phyloP scores from a whole-genome alignment of 805 yeast species.

The Barnettozyma californica region DNA sequence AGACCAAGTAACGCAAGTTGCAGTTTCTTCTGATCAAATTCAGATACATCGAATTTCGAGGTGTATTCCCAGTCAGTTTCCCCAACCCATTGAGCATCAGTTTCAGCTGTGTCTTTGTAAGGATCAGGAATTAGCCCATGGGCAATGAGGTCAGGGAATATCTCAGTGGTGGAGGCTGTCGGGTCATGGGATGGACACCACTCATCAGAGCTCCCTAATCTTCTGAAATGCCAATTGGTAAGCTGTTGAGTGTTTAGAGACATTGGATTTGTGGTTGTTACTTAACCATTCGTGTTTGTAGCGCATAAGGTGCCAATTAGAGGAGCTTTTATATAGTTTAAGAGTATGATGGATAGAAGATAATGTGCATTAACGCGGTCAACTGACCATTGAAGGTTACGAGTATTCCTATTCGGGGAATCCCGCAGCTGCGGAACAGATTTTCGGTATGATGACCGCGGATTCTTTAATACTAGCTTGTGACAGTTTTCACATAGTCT shows the following conservation, averaged over 20 bases:
- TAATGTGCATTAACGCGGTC: too few species aligned
- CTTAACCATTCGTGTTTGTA: background rate
- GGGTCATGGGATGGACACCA: slow-evolving; percentile 12
- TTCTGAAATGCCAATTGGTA: slow-evolving; percentile 12
- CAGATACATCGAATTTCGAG: slow-evolving; percentile 25
- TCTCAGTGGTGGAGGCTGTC: slow-evolving; percentile 26
- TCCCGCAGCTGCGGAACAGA: background rate
- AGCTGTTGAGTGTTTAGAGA: background rate
- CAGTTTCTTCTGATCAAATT: slow-evolving; percentile 19
- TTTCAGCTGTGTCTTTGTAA: slow-evolving; percentile 38
- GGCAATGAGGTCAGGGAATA: slow-evolving; percentile 37
- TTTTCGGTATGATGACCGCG: background rate
- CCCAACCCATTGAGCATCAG: slow-evolving; percentile 45
- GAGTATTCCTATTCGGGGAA: background rate
- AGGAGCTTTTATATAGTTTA: background rate
- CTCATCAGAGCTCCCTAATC: background rate
- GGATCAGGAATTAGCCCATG: slow-evolving; percentile 41
- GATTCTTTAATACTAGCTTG: too few species aligned
- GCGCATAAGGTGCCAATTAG: too few species aligned
- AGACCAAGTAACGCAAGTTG: slow-evolving; percentile 26
- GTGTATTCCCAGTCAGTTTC: slow-evolving; percentile 45
- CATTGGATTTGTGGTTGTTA: background rate
- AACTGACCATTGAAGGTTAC: background rate
- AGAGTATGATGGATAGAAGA: background rate
- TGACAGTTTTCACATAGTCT: too few species aligned